phyloP scores from a whole-genome alignment of 257 asterid species.

The Petrea volubilis region DNA sequence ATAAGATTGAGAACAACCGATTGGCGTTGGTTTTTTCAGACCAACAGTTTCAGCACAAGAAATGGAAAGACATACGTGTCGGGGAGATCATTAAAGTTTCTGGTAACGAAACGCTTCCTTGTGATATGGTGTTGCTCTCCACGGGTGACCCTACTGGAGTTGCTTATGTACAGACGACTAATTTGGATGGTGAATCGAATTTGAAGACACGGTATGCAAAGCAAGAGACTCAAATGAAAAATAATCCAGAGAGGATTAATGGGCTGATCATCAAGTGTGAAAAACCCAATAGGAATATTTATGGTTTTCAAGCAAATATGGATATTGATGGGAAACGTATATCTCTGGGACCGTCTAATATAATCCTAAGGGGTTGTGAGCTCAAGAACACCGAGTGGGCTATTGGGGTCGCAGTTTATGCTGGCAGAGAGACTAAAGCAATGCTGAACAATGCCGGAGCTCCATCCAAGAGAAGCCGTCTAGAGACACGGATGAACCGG shows the following conservation, averaged over 20 bases:
- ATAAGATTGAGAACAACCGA: conserved; percentile 82
- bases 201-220: conserved; percentile 93
- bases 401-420: conserved; percentile 82
- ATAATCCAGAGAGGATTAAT: conserved; percentile 39
- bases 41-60: conserved; percentile 58
- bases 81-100: conserved; percentile 79
- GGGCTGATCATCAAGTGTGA: conserved; percentile 94
- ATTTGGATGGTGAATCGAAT: conserved; percentile 98
- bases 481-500: conserved; percentile 87
- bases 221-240: conserved; percentile 85
- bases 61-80: conserved; percentile 80
- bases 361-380: conserved; percentile 92
- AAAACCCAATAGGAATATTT: conserved; percentile 92
- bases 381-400: conserved; percentile 94
- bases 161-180: conserved; percentile 84
- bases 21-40: conserved; percentile 60
- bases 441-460: conserved; percentile 98
- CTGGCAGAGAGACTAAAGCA: conserved; percentile 92
- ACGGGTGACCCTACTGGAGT: conserved; percentile 92
- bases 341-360: conserved; percentile 96
- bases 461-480: conserved; percentile 92
- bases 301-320: conserved; percentile 90
- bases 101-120: conserved; percentile 77
- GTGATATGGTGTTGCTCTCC: conserved; percentile 93
- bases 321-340: conserved; percentile 82